phyloP scores from a whole-genome alignment of 176 grass and related monocot genomes.

The Paspalum notatum region DNA sequence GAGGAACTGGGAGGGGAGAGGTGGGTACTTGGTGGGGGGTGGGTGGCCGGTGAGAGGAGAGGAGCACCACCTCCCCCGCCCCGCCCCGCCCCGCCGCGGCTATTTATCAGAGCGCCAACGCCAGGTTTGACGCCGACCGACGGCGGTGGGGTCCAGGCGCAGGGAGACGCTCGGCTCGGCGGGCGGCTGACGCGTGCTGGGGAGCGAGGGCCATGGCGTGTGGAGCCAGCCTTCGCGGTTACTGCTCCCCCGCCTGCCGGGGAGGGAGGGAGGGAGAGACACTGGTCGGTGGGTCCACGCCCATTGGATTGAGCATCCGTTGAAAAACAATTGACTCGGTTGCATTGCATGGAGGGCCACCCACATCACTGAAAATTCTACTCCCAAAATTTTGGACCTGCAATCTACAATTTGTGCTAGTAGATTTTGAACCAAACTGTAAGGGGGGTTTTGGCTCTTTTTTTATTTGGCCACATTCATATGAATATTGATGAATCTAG shows the following conservation, averaged over 20 bases:
- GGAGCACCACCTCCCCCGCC: conserved; percentile 14
- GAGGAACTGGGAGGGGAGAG: neutral
- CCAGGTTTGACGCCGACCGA: conserved; percentile 35
- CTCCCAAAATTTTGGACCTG: too few relatives aligned
- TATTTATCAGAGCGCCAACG: conserved; percentile 73
- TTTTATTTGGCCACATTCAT: too few relatives aligned
- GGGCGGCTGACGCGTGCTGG: conserved; percentile 10
- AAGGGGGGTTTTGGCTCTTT: too few relatives aligned
- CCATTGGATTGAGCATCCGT: too few relatives aligned
- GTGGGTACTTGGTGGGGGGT: conserved; percentile 30
- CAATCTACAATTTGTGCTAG: too few relatives aligned
- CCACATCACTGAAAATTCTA: too few relatives aligned
- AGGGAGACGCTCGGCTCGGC: neutral
- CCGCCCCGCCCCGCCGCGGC: neutral
- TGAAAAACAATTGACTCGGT: too few relatives aligned
- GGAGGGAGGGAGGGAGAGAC: neutral
- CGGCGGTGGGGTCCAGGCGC: neutral
- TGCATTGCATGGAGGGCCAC: too few relatives aligned
- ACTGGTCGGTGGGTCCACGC: neutral
- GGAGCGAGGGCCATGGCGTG: conserved; percentile 1
- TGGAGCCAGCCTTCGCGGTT: conserved; percentile 3
- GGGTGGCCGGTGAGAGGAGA: conserved; percentile 26
- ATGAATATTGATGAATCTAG: too few relatives aligned
- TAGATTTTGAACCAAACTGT: too few relatives aligned
- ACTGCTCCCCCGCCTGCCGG: too few relatives aligned